phyloP scores from a whole-genome alignment of 2,329 filamentous ascomycete species.

The Akanthomyces uredinophilus region DNA sequence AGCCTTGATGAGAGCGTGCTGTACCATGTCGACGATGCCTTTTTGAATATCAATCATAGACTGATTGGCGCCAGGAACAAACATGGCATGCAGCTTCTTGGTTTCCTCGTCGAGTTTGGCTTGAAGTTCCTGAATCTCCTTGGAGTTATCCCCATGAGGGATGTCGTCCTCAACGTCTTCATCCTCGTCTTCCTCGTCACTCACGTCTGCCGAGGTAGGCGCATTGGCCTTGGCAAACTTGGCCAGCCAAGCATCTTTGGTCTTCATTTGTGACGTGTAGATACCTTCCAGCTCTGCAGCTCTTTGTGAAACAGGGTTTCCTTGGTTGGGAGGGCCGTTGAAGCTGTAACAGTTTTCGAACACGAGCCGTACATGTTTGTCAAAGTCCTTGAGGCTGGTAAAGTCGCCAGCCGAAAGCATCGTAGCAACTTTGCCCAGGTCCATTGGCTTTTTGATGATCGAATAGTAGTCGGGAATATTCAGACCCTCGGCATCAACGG shows the following conservation, averaged over 20 bases:
- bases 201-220: conserved; percentile 55
- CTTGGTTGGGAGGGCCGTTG: conserved; percentile 55
- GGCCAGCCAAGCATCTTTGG: conserved; percentile 77
- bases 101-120: conserved; percentile 52
- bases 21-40: conserved; percentile 58
- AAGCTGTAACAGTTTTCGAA: conserved; percentile 89
- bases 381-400: conserved; percentile 75
- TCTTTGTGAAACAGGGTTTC: conserved; percentile 66
- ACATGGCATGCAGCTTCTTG: conserved; percentile 50
- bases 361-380: conserved; percentile 75
- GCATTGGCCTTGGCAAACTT: conserved; percentile 57
- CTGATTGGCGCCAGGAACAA: conserved; percentile 47
- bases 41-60: conserved; percentile 52
- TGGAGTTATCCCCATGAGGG: conserved; percentile 36
- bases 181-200: conserved; percentile 68
- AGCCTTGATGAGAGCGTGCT: conserved; percentile 69
- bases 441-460: conserved; percentile 96
- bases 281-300: conserved; percentile 69
- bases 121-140: conserved; percentile 46
- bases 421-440: conserved; percentile 72
- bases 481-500: conserved; percentile 89
- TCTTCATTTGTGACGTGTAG: conserved; percentile 70
- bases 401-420: conserved; percentile 79
- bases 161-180: conserved; percentile 48
- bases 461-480: conserved; percentile 92